Evolutionary conservation across 768 basidiomycete species (phyloP).

Genomic region (Hydnum rufescens): DNA sequence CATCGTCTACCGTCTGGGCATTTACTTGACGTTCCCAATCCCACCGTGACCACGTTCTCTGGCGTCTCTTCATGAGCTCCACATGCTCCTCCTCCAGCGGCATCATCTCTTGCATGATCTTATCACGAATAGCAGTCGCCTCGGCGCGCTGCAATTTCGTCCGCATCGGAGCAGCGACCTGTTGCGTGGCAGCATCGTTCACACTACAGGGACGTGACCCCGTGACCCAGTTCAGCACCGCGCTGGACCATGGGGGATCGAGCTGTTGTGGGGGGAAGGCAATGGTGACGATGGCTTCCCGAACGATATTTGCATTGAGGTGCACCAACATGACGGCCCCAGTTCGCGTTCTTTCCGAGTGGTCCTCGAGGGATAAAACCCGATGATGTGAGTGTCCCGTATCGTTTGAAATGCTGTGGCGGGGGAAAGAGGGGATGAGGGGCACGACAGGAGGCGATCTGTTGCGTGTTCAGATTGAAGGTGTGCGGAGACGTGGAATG

Average conservation of each 20-base stretch:
- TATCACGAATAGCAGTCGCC: constrained; percentile 74
- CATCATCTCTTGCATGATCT: constrained; percentile 99
- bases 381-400: too few relatives aligned
- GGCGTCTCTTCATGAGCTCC: constrained; percentile 52
- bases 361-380: constrained; percentile 73
- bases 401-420: too few relatives aligned
- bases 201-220: constrained; percentile 21
- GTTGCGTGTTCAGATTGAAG: too few relatives aligned
- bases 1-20: constrained; percentile 62
- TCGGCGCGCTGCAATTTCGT: constrained; percentile 64
- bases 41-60: constrained; percentile 11
- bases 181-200: constrained; percentile 10
- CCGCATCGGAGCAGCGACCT: constrained; percentile 26
- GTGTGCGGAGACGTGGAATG: constrained; percentile 18
- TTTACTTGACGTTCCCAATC: constrained; percentile 13
- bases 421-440: neutral
- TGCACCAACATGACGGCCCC: constrained; percentile 98
- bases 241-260: too few relatives aligned
- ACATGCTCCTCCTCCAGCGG: constrained; percentile 91
- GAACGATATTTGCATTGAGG: constrained; percentile 59
- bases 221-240: constrained; percentile 31
- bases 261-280: neutral
- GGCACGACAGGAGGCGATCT: neutral
- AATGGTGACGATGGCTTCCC: constrained; percentile 27
- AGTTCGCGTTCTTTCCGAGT: constrained; percentile 94